phyloP scores from a whole-genome alignment of 768 basidiomycete species.

The Tremella yokohamensis region DNA sequence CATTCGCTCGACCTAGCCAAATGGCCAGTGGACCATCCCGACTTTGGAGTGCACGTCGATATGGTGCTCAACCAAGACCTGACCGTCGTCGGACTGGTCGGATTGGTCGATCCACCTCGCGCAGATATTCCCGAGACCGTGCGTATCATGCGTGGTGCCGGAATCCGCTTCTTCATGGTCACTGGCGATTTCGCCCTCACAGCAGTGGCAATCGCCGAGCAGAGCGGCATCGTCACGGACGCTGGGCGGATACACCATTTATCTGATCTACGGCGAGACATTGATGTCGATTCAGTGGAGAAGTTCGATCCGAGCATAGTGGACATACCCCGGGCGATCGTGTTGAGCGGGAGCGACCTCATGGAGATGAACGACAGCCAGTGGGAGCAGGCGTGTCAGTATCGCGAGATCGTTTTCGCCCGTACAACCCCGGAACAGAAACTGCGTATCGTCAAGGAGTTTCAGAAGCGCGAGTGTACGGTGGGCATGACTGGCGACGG shows the following conservation, averaged over 20 bases:
- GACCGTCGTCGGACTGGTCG: conserved; percentile 61
- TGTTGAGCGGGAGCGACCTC: conserved; percentile 46
- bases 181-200: conserved; percentile 61
- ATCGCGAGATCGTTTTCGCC: conserved; percentile 59
- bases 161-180: conserved; percentile 65
- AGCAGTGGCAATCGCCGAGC: conserved; percentile 61
- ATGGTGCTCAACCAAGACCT: conserved; percentile 54
- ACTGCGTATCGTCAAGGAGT: conserved; percentile 61
- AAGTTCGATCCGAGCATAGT: conserved; percentile 50
- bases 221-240: conserved; percentile 61
- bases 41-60: conserved; percentile 55
- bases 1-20: conserved; percentile 33
- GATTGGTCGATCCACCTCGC: conserved; percentile 62
- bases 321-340: conserved; percentile 51
- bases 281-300: conserved; percentile 28
- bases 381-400: conserved; percentile 49
- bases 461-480: conserved; percentile 58
- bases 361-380: conserved; percentile 50
- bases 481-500: conserved; percentile 69
- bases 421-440: conserved; percentile 66
- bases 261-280: conserved; percentile 52
- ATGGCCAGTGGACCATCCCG: conserved; percentile 43
- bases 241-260: conserved; percentile 51
- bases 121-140: conserved; percentile 57
- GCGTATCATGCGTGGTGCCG: conserved; percentile 55